Base-by-base conservation (phyloP, 2,329 filamentous ascomycete species). In the Tolypocladium tundrense region DNA sequence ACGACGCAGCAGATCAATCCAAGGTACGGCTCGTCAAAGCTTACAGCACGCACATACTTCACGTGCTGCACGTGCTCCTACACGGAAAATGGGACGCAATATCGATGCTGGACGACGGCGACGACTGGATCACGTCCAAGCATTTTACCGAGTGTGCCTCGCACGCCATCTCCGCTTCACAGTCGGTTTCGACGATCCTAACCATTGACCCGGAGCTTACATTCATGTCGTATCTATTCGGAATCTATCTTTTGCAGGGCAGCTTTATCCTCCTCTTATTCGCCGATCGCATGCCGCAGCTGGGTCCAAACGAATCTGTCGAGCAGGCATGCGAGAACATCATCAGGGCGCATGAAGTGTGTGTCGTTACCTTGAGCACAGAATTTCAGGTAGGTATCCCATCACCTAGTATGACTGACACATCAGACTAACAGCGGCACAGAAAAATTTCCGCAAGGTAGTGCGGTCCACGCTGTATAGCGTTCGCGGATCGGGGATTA, bases 361-460 rank as follows among this genome's bases (percentile, higher is more conserved):
- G 77, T 61, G 75, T 79, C 1, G 76, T 78, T 5, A 80, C 78
- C 9, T 64, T 80, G 11, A 75, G 71, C 54, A 79, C 78, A 0
- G 76, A 78, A 50, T 80, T 79, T 60, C 77, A 80, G 69, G 75
- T 76, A 67, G 14, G 61, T 53, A n/a, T 50, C 40, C 21, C 3
- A 45, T 16, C 42, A 14, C 54, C 21, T 13, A 21, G 14, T 5
- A 6, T 6, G 0, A 8, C 24, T 19, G 40, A 14, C 6, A 45
- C n/a, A 39, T 33, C n/a, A 35, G 24, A 24, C 54, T 58, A 33
- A 58, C 24, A 35, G 54, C 50, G 13, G 14, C 19, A 53, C 10
- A 80, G 77, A 75, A 78, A 68, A 81, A 81, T 61, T 82, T 82
- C 63, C 74, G 79, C 37, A 80, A 79, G 61, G 79, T 82, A 0